Conservation (phyloP, 768 basidiomycete genomes). For the Lanmaoa rubissima region DNA sequence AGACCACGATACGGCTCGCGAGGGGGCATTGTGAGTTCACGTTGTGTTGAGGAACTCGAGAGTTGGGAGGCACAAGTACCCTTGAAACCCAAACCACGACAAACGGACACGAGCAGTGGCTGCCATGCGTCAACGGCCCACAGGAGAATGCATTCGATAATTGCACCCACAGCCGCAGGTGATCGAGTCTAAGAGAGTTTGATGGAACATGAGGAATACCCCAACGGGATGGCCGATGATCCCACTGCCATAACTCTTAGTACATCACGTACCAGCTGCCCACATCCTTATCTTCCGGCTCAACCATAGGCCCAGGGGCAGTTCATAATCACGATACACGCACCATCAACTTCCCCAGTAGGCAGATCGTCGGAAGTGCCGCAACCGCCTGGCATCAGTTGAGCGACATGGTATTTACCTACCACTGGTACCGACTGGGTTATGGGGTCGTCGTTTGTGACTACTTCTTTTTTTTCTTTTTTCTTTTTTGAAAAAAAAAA, state of each 20-base stretch:
- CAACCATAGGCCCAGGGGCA: background rate
- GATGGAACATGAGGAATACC: background rate
- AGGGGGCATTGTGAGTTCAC: constrained; percentile 17
- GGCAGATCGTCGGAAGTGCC: background rate
- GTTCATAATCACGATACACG: background rate
- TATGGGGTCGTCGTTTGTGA: background rate
- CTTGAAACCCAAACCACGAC: background rate
- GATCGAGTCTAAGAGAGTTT: background rate
- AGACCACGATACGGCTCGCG: constrained; percentile 36
- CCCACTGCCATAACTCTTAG: background rate
- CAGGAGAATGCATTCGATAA: background rate
- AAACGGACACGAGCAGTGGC: background rate
- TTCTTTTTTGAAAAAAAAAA: no score
- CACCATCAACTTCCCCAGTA: background rate
- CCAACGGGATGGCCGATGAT: background rate
- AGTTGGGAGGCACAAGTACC: background rate
- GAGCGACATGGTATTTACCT: background rate
- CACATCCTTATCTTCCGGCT: background rate
- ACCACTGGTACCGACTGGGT: background rate
- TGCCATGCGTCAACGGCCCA: background rate
- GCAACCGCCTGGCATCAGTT: background rate
- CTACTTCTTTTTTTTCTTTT: no score
- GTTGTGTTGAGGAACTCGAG: background rate
- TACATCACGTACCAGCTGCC: background rate
- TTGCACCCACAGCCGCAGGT: background rate